These are phyloP conservation scores for Diospyros lotus DNA, from an alignment of 148 eudicot species.

Conservation along the genomic window DNA sequence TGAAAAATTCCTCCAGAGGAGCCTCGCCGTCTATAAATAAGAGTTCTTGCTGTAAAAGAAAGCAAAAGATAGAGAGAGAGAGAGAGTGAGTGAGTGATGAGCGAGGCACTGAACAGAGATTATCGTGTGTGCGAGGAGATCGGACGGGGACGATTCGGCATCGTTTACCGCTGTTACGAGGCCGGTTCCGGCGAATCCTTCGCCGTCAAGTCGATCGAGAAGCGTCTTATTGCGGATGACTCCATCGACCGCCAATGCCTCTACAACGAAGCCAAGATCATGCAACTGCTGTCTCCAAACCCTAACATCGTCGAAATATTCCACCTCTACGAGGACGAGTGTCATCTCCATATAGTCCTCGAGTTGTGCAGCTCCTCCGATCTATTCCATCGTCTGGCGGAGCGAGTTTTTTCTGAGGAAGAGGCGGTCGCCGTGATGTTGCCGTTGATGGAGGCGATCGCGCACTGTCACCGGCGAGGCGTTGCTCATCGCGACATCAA, in stretches of 20 bases:
- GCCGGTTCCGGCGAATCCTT: conserved; percentile 28
- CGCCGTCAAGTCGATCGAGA: conserved; percentile 58
- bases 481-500: conserved; percentile 67
- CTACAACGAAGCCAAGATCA: conserved; percentile 38
- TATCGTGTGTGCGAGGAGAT: conserved; percentile 47
- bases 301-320: conserved; percentile 36
- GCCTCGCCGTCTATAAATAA: background rate
- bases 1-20: background rate
- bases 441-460: conserved; percentile 45
- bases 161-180: conserved; percentile 42
- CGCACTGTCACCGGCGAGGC: conserved; percentile 55
- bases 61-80: conserved; percentile 1
- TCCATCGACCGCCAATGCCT: conserved; percentile 42
- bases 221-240: conserved; percentile 30
- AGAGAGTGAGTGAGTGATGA: conserved; percentile 23
- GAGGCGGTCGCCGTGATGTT: conserved; percentile 33
- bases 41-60: background rate
- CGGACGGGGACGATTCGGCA: conserved; percentile 64
- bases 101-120: conserved; percentile 29
- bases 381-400: conserved; percentile 28
- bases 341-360: conserved; percentile 41
- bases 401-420: conserved; percentile 26
- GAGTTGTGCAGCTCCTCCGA: conserved; percentile 42
- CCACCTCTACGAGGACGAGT: conserved; percentile 45
- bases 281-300: conserved; percentile 17